These are phyloP conservation scores for Coelastrella sp. DNA, from an alignment of 139 green algal species.

Conservation along the genomic window DNA sequence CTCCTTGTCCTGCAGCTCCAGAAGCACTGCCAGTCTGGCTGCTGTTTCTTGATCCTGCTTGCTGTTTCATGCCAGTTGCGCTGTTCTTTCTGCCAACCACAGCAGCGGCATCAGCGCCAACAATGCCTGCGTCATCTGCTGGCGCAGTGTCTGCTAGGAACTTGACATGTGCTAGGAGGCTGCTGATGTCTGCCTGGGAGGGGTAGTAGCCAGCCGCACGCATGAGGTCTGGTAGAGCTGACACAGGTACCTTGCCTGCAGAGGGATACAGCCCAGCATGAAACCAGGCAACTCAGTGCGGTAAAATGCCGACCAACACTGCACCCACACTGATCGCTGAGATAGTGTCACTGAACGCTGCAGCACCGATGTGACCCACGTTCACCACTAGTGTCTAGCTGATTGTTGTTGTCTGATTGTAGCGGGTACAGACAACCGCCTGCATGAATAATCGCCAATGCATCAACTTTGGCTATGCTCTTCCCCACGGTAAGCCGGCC, in stretches of 20 bases:
- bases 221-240: slow-evolving; percentile 76
- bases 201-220: slow-evolving; percentile 82
- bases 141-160: slow-evolving; percentile 38
- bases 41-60: neutral
- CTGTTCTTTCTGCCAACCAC: neutral
- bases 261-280: neutral
- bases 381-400: no score
- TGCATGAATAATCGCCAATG: neutral
- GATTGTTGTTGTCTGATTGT: no score
- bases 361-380: no score
- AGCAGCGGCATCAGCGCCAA: neutral
- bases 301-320: no score
- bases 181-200: slow-evolving; percentile 42
- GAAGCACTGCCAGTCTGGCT: neutral
- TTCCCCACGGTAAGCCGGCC: no score
- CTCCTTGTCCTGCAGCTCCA: neutral
- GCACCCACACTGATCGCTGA: no score
- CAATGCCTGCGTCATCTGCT: neutral
- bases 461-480: neutral
- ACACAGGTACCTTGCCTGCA: slow-evolving; percentile 58
- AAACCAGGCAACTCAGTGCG: no score
- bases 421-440: no score
- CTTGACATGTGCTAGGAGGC: slow-evolving; percentile 31
- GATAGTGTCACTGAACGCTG: no score
- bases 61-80: neutral